Evolutionary conservation across 495 filamentous ascomycete genomes (phyloP).

Genomic region (Peziza echinospora): DNA sequence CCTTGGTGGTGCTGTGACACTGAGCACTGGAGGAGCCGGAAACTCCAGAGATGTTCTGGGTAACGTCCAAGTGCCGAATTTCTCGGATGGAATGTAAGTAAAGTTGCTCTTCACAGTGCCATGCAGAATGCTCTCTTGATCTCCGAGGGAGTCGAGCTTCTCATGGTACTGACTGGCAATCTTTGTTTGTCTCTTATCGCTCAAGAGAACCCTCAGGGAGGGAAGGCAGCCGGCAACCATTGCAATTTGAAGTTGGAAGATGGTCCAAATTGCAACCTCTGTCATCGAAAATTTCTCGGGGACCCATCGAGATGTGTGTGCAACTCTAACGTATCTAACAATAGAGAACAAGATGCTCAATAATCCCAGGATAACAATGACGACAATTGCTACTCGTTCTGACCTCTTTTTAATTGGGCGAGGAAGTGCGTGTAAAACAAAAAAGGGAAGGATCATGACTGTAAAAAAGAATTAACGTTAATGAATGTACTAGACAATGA

Average conservation of each 20-base stretch:
- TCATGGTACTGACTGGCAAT: no score
- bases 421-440: neutral
- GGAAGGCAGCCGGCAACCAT: neutral
- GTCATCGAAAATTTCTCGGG: neutral
- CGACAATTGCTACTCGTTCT: neutral
- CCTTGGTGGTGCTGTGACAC: no score
- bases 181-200: neutral
- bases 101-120: neutral
- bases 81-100: neutral
- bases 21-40: no score
- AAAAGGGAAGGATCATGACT: neutral
- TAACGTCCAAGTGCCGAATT: no score
- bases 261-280: neutral
- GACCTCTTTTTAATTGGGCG: neutral
- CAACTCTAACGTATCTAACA: neutral
- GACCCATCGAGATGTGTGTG: neutral
- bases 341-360: neutral
- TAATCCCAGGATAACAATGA: neutral
- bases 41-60: no score
- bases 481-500: no score
- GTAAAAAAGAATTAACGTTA: no score
- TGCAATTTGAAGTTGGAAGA: neutral
- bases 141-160: no score
- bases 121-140: neutral
- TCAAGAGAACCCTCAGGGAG: neutral